Conservation (phyloP, 371 early-diverging fungal genomes). For the Actinomortierella wolfii region DNA sequence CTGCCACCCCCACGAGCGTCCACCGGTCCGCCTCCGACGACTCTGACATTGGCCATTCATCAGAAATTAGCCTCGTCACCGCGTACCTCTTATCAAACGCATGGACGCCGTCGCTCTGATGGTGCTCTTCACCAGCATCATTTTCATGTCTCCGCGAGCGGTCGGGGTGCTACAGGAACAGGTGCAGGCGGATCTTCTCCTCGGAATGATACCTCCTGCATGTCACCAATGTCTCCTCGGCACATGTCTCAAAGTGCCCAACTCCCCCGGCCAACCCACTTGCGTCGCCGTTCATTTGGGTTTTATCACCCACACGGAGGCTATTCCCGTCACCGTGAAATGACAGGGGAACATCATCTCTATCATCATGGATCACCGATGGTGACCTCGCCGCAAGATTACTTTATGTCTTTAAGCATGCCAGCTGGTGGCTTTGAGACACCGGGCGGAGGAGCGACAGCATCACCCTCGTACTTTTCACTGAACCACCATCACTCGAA, state of each 20-base stretch:
- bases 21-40: neutral
- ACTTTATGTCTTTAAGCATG: conserved; percentile 2
- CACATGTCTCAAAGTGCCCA: conserved; percentile 20
- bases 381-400: neutral
- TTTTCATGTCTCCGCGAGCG: neutral
- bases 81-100: conserved; percentile 8
- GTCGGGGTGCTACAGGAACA: conserved; percentile 5
- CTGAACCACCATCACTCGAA: conserved; percentile 8
- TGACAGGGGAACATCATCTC: conserved; percentile 1
- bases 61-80: neutral
- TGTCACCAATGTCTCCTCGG: conserved; percentile 11
- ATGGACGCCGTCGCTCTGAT: conserved; percentile 30
- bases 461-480: conserved; percentile 19
- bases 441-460: conserved; percentile 3
- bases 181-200: conserved; percentile 8
- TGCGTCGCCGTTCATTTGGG: conserved; percentile 23
- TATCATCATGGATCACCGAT: neutral
- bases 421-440: neutral
- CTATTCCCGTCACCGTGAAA: conserved; percentile 9
- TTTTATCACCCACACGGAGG: conserved; percentile 7
- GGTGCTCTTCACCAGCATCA: conserved; percentile 2
- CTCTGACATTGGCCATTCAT: too few relatives aligned
- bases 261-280: conserved; percentile 9
- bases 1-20: conserved; percentile 10
- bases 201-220: conserved; percentile 7